Evolutionary conservation across 1,139 yeast species (phyloP).

Genomic region (Suhomyces kunorum): DNA sequence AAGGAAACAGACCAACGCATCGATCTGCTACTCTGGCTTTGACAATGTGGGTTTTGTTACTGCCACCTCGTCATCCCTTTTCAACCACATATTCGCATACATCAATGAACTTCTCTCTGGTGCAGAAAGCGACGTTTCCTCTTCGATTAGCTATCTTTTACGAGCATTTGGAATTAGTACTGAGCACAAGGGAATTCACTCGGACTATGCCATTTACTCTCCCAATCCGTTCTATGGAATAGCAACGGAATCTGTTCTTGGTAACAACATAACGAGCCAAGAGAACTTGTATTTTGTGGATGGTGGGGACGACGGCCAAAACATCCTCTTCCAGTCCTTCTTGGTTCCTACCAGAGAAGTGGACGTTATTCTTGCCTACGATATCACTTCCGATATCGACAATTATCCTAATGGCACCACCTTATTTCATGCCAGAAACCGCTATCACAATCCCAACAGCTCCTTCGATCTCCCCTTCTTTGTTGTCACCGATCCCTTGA

Average conservation of each 20-base stretch:
- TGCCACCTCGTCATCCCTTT: slow-evolving; percentile 73
- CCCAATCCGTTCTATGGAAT: slow-evolving; percentile 74
- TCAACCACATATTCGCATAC: slow-evolving; percentile 54
- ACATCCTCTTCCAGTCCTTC: slow-evolving; percentile 44
- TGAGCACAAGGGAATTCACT: slow-evolving; percentile 31
- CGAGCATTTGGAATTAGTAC: slow-evolving; percentile 49
- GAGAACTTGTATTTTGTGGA: slow-evolving; percentile 38
- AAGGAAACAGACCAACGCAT: slow-evolving; percentile 26
- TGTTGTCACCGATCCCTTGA: slow-evolving; percentile 11
- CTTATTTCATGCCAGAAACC: slow-evolving; percentile 19
- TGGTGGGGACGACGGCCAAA: slow-evolving; percentile 50
- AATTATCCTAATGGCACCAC: slow-evolving; percentile 46
- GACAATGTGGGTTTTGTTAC: slow-evolving; percentile 75
- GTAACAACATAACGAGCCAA: slow-evolving; percentile 16
- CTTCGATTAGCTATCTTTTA: slow-evolving; percentile 47
- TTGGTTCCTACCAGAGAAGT: slow-evolving; percentile 30
- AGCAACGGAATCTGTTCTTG: slow-evolving; percentile 6
- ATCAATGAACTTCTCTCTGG: slow-evolving; percentile 46
- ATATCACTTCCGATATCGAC: slow-evolving; percentile 39
- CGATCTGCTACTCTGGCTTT: slow-evolving; percentile 54
- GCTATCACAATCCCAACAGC: slow-evolving; percentile 25
- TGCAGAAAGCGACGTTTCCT: slow-evolving; percentile 38
- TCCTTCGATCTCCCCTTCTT: slow-evolving; percentile 22
- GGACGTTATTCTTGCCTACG: slow-evolving; percentile 40
- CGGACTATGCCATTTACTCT: slow-evolving; percentile 69